Evolutionary conservation across 495 filamentous ascomycete species (phyloP), one percentile per base, ranked within the genome.

Genomic region (Collariella sp.): DNA sequence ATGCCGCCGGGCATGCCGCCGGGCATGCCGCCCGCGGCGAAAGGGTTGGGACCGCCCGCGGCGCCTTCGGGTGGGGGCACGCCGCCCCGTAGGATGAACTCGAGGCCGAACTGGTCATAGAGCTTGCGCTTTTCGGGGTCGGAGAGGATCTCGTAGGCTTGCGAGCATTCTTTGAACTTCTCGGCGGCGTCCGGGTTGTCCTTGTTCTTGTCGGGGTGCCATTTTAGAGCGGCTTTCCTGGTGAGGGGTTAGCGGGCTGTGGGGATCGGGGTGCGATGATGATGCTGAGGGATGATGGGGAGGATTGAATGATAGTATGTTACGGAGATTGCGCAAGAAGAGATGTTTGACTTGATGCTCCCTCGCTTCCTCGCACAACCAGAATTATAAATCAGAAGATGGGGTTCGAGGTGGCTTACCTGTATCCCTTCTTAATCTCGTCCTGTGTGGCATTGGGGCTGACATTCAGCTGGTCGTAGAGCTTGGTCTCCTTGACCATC

Each of bases 181-280:
- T 97, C 91, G 50, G 82, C 73, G 20, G 89, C 86, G 16, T 78
- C 66, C 16, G 89, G 84, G 60, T 93, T 88, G 69, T 94, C 85
- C 67, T 90, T 91, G 75, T 97, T 97, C 77, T 97, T 97, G 70
- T 98, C 93, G 0, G 93, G 93, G 65, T 98, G 93, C 65, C 82
- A 84, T 75, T 95, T 96, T 66, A 98, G 72, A 41, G 93, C 94
- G 35, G 81, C 78, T 76, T 93, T 94, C 57, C 88, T 90, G 58
- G 51, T 53, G 26, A 50, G 45, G 52, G 54, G 60, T 63, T 56
- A 66, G 56, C n/a, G n/a, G n/a, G n/a, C 54, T 35, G 36, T 46
- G 50, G 43, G 7, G 33, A 36, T 46, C 29, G 34, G 11, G 35
- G 51, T 19, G 9, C 40, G 59, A 18, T 48, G 52, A 29, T 2